Base-by-base conservation (phyloP, 805 yeast species). In the Metschnikowia cubensis region DNA sequence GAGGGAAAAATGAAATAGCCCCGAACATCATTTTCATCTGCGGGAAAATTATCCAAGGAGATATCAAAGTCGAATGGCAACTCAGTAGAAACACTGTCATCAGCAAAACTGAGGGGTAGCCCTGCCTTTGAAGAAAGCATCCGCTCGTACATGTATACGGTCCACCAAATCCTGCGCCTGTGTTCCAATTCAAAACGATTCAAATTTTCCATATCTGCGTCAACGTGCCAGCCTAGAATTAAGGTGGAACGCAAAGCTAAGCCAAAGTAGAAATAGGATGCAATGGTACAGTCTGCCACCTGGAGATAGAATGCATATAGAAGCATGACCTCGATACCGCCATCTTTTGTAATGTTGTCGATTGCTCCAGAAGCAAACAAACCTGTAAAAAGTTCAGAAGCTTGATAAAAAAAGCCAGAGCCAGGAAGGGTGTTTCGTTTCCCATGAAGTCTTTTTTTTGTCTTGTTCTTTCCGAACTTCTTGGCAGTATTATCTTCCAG, bases 61-160 rank as follows among this genome's bases (percentile, higher is more conserved):
- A 82, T 80, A 53, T 83, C 86, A 64, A 82, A 84, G 70, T 80
- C 91, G 48, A 77, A 79, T 0, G 95, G 95, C 21, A 87, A 69
- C 49, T 82, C 90, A 0, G 91, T 84, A 2, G 89, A 83, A 17
- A 91, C 85, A 52, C 92, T 87, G 51, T 85, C 87, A 62, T 87
- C 94, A 0, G 94, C 84, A 51, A 91, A 78, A 47, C 89, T 82
- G 39, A 87, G 64, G 0, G 95, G 95, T 22, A 87, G 67, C 0
- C 95, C 95, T 0, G 91, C 91, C 60, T 87, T 87, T 11, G 91
- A 84, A 6, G 89, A 84, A 37, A 87, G 67, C 92, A 87, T 86
- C 65, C 92, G 69, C 68, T 81, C 79, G 50, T 74, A 74, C 77
- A 74, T 74, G 59, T 74, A 74, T 6, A 74, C 78, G 1, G 78